Conservation (phyloP, 306 rosid genomes). For the Cucumis melo region DNA sequence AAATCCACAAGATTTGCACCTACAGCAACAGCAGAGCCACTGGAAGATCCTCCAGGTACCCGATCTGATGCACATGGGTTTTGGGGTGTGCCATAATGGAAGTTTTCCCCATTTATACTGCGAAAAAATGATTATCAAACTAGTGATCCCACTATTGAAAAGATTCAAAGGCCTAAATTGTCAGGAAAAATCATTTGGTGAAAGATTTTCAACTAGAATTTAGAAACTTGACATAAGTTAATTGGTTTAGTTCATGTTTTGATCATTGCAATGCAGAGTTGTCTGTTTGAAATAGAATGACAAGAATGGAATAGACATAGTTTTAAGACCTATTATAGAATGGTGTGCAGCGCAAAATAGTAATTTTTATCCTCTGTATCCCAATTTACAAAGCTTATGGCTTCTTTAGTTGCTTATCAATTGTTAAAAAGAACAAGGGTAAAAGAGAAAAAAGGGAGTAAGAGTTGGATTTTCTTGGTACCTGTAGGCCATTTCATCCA, state of each 20-base stretch:
- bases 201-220: background rate
- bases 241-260: background rate
- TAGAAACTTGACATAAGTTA: background rate
- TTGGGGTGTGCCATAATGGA: slow-evolving; percentile 41
- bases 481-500: slow-evolving; percentile 99
- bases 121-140: background rate
- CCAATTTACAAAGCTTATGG: background rate
- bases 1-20: slow-evolving; percentile 78
- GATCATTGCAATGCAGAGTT: background rate
- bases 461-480: background rate
- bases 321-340: background rate
- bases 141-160: background rate
- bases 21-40: slow-evolving; percentile 64
- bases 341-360: background rate
- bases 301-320: background rate
- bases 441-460: background rate
- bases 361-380: background rate
- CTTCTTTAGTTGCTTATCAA: background rate
- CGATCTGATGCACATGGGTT: slow-evolving; percentile 34
- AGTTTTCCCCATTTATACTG: slow-evolving; percentile 42
- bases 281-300: background rate
- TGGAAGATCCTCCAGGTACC: slow-evolving; percentile 52
- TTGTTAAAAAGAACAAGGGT: background rate
- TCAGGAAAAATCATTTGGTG: background rate
- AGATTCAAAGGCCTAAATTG: background rate